Evolutionary conservation across 2,329 filamentous ascomycete genomes (phyloP).

Genomic region (Podosphaera fusca): DNA sequence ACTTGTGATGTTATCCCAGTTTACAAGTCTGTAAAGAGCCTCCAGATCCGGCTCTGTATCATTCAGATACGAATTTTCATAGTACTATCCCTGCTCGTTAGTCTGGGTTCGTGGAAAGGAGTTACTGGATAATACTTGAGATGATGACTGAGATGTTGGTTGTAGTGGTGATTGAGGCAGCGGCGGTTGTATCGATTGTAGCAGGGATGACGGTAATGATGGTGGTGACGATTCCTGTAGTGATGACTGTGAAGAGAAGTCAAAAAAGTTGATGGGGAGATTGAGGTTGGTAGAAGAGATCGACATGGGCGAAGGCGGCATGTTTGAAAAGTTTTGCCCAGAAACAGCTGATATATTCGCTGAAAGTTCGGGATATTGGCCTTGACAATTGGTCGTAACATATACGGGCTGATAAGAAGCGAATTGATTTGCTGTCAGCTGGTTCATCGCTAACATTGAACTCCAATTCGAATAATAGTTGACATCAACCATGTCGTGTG

Average conservation of each 20-base stretch:
- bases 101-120: too few relatives aligned
- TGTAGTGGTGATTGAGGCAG: too few relatives aligned
- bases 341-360: not conserved
- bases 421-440: not conserved
- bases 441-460: not conserved
- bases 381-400: not conserved
- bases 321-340: not conserved
- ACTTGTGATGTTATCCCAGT: slow-evolving; percentile 25
- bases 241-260: not conserved
- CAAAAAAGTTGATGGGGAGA: not conserved
- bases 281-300: not conserved
- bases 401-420: not conserved
- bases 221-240: not conserved
- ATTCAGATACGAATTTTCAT: not conserved
- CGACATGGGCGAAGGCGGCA: not conserved
- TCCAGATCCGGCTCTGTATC: not conserved
- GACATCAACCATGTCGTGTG: too few relatives aligned
- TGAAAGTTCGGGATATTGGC: not conserved
- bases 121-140: too few relatives aligned
- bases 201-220: too few relatives aligned
- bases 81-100: too few relatives aligned
- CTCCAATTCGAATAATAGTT: not conserved
- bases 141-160: too few relatives aligned
- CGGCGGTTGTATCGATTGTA: too few relatives aligned
- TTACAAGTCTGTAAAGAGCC: slow-evolving; percentile 8